phyloP scores from a whole-genome alignment of 2,329 filamentous ascomycete genomes.

The Ilyonectria destructans region DNA sequence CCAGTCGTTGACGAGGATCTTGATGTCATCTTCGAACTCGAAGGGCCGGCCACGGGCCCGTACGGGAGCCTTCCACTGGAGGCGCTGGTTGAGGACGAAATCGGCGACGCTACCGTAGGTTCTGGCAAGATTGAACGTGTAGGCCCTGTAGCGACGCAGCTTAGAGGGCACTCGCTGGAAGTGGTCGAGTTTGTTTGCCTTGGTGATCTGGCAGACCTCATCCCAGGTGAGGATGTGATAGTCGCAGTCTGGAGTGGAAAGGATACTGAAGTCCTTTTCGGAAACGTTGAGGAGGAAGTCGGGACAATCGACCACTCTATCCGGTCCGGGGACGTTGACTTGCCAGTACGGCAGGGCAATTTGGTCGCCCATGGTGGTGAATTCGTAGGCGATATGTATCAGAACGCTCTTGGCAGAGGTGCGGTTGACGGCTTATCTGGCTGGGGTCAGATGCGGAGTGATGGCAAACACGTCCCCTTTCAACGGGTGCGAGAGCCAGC shows the following conservation, averaged over 20 bases:
- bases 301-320: constrained; percentile 80
- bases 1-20: constrained; percentile 92
- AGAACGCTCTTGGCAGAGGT: not conserved
- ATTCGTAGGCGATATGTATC: not conserved
- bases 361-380: constrained; percentile 56
- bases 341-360: constrained; percentile 81
- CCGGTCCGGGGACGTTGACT: constrained; percentile 78
- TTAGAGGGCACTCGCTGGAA: constrained; percentile 86
- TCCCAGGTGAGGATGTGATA: constrained; percentile 80
- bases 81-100: constrained; percentile 80
- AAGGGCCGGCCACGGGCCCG: constrained; percentile 58
- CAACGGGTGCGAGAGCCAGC: not conserved
- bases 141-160: constrained; percentile 83
- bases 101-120: constrained; percentile 84
- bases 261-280: constrained; percentile 79
- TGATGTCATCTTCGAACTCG: constrained; percentile 71
- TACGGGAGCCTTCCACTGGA: constrained; percentile 76
- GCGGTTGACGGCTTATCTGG: not conserved
- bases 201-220: constrained; percentile 75
- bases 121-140: constrained; percentile 74
- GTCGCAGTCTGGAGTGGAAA: constrained; percentile 79
- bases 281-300: constrained; percentile 76
- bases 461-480: not conserved
- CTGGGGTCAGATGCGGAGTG: not conserved
- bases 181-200: constrained; percentile 77